Evolutionary conservation across 106 monocot genomes (phyloP).

Genomic region (Posidonia australis): DNA sequence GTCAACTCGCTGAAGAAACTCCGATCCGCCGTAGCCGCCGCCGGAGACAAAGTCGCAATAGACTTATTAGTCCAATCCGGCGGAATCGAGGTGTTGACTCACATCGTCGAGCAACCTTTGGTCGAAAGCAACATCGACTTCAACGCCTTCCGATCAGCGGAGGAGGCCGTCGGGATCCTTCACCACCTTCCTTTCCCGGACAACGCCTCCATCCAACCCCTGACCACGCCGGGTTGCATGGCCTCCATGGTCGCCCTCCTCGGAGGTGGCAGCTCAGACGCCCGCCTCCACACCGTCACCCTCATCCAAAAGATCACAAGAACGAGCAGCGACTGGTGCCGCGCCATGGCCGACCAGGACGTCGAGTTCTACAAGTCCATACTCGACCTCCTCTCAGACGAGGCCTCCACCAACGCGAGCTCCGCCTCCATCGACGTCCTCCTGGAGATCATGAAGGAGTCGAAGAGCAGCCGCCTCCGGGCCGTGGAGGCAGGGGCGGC

Average conservation of each 20-base stretch:
- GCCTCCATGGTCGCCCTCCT: slow-evolving; percentile 40
- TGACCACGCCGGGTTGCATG: slow-evolving; percentile 40
- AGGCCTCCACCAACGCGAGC: slow-evolving; percentile 37
- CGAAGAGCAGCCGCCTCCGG: slow-evolving; percentile 31
- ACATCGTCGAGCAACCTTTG: slow-evolving; percentile 21
- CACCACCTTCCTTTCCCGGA: slow-evolving; percentile 36
- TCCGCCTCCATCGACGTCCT: slow-evolving; percentile 47
- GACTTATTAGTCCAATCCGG: slow-evolving; percentile 20
- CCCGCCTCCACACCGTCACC: slow-evolving; percentile 40
- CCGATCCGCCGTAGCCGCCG: slow-evolving; percentile 13
- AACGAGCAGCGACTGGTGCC: slow-evolving; percentile 17
- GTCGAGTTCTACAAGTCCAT: slow-evolving; percentile 40
- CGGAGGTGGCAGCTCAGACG: slow-evolving; percentile 54
- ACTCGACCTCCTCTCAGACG: slow-evolving; percentile 71
- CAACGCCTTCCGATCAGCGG: slow-evolving; percentile 38
- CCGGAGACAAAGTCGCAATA: background rate
- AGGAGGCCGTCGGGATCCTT: slow-evolving; percentile 51
- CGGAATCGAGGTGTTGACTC: slow-evolving; percentile 33
- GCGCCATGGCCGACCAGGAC: slow-evolving; percentile 6
- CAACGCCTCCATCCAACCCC: slow-evolving; percentile 12
- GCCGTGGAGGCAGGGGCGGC: slow-evolving; percentile 62
- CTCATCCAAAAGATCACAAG: slow-evolving; percentile 35
- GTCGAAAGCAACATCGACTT: slow-evolving; percentile 28
- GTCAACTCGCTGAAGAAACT: slow-evolving; percentile 39
- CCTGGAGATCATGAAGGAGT: slow-evolving; percentile 18